Evolutionary conservation across 768 basidiomycete species (phyloP).

Genomic region (Mrakia gelida): DNA sequence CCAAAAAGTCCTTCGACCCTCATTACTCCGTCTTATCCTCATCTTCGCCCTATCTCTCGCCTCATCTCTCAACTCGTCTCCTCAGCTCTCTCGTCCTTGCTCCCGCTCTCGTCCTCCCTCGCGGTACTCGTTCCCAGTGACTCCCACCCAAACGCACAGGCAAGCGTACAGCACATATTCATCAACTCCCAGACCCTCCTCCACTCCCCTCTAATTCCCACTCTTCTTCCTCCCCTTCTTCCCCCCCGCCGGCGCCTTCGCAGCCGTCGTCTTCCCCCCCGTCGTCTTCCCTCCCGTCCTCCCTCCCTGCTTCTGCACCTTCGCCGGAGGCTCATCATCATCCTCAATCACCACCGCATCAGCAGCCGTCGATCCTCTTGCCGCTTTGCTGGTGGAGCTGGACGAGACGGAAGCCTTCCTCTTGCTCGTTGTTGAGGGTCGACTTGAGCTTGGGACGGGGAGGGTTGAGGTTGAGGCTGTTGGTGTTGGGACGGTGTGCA

Average conservation of each 20-base stretch:
- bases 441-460: background rate
- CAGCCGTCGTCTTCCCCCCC: background rate
- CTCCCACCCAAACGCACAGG: too few relatives aligned
- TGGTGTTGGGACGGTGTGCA: background rate
- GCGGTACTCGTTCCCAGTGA: too few relatives aligned
- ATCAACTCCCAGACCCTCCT: too few relatives aligned
- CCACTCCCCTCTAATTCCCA: background rate
- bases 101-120: too few relatives aligned
- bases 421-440: background rate
- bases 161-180: too few relatives aligned
- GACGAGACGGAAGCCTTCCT: slow-evolving; percentile 24
- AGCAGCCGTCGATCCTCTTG: background rate
- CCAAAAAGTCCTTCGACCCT: too few relatives aligned
- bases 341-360: slow-evolving; percentile 17
- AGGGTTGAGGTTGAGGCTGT: background rate
- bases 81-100: too few relatives aligned
- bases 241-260: background rate
- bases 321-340: slow-evolving; percentile 22
- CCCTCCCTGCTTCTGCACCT: background rate
- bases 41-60: too few relatives aligned
- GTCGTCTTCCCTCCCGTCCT: slow-evolving; percentile 16
- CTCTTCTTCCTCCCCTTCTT: slow-evolving; percentile 2
- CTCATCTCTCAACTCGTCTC: too few relatives aligned
- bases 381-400: background rate
- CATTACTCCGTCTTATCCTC: too few relatives aligned